Base-by-base conservation (phyloP, 768 basidiomycete species). In the Russula sp. region DNA sequence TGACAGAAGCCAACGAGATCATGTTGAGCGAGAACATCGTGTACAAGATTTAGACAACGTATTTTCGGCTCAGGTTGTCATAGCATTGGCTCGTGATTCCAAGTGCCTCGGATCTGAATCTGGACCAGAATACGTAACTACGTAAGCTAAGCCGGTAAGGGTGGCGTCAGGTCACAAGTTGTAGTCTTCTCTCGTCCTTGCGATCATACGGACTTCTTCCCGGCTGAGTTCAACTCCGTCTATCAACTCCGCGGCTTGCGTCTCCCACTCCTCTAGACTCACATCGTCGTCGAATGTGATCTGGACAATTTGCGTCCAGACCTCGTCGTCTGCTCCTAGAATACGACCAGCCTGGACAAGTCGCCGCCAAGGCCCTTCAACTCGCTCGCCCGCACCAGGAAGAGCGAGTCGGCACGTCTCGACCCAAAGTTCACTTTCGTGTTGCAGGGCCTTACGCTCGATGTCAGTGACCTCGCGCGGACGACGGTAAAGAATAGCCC, bases 1-100 rank as follows among this genome's bases (percentile, higher is more conserved):
- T 98, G 95, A 80, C 81, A 32, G 85, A 87, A 18, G 77, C 76
- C 13, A 86, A 91, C 57, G 88, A 95, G 73, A 77, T 98, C 64
- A 92, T 97, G 90, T 79, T 93, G 68, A 88, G 87, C 65, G 91
- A 90, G 36, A 89, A 87, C 36, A 84, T 91, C 59, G 81, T 95
- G 56, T 95, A 95, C 77, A 92, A 86, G 73, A 83, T 93, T 59
- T 92, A 76, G 25, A 29, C 3, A 29, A 29, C 3, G 74, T 58
- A 59, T 49, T 49, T 59, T 22, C 7, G 14, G 13, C 5, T 34
- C 29, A 22, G 25, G 46, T 39, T 39, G 39, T 39, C 14, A 39
- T 42, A 13, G 22, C 20, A 45, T 20, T 45, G 43, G 11, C 11
- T 46, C 10, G 2, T 22, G n/a, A n/a, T n/a, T n/a, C n/a, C n/a